phyloP scores from a whole-genome alignment of 192 early-diverging fungal genomes.

The Mycoemilia scoparia region DNA sequence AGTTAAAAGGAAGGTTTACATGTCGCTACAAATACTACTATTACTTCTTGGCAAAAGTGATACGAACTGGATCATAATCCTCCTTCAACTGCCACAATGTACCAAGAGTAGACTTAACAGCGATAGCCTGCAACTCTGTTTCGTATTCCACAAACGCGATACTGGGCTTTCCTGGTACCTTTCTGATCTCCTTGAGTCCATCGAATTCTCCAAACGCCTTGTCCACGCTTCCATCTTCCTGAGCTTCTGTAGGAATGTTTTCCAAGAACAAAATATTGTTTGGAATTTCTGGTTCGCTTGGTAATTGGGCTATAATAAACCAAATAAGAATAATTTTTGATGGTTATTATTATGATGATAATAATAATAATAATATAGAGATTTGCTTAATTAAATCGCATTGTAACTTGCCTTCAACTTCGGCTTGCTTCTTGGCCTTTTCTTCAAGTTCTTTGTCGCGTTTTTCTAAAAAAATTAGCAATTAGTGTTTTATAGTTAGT shows the following conservation, averaged over 20 bases:
- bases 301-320: slow-evolving; percentile 8
- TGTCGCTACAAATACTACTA: background rate
- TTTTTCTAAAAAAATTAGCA: background rate
- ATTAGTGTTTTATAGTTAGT: background rate
- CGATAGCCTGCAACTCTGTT: slow-evolving; percentile 58
- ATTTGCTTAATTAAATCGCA: background rate
- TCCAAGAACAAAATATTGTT: slow-evolving; percentile 93
- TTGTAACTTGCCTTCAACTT: background rate
- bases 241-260: slow-evolving; percentile 50
- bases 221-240: slow-evolving; percentile 52
- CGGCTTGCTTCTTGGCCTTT: background rate
- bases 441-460: slow-evolving; percentile 8
- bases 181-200: slow-evolving; percentile 91
- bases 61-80: slow-evolving; percentile 6
- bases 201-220: slow-evolving; percentile 33
- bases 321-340: background rate
- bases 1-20: background rate
- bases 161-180: slow-evolving; percentile 74
- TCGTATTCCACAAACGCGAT: slow-evolving; percentile 97
- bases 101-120: slow-evolving; percentile 53
- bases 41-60: slow-evolving; percentile 15
- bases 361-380: background rate
- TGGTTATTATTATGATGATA: background rate
- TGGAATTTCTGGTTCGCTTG: slow-evolving; percentile 62
- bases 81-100: slow-evolving; percentile 5